phyloP scores from a whole-genome alignment of 2,329 filamentous ascomycete genomes.

The Chaetomium sp. region DNA sequence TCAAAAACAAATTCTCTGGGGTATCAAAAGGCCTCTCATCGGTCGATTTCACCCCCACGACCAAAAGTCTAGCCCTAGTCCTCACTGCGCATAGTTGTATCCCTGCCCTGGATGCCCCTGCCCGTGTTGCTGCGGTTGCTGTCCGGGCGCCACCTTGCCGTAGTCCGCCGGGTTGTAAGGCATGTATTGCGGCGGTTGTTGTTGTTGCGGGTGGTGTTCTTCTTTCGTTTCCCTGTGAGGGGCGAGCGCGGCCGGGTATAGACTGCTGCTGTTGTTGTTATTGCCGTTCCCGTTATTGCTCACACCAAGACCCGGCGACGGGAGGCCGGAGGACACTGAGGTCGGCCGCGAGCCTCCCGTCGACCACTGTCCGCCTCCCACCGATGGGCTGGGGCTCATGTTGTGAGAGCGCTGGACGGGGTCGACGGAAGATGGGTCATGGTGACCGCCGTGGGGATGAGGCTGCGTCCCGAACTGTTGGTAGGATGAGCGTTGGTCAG shows the following conservation, averaged over 20 bases:
- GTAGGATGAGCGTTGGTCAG: slow-evolving; percentile 14
- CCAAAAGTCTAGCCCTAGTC: background rate
- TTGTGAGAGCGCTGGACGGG: slow-evolving; percentile 14
- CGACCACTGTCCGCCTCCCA: slow-evolving; percentile 35
- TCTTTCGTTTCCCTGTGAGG: slow-evolving; percentile 43
- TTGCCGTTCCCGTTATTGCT: slow-evolving; percentile 9
- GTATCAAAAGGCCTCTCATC: background rate
- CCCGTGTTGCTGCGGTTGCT: slow-evolving; percentile 14
- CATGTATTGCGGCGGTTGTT: slow-evolving; percentile 20
- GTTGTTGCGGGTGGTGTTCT: slow-evolving; percentile 33
- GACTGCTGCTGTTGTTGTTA: too few species aligned
- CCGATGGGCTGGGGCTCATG: slow-evolving; percentile 16
- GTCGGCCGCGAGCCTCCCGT: slow-evolving; percentile 28
- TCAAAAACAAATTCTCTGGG: background rate
- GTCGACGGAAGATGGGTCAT: slow-evolving; percentile 22
- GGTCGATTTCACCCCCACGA: background rate
- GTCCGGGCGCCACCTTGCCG: slow-evolving; percentile 17
- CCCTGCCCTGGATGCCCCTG: slow-evolving; percentile 15
- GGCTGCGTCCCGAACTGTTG: too few species aligned
- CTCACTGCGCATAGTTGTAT: slow-evolving; percentile 13
- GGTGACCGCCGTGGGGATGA: slow-evolving; percentile 7
- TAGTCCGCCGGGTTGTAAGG: slow-evolving; percentile 38
- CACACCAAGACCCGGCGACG: slow-evolving; percentile 32
- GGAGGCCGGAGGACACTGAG: slow-evolving; percentile 32
- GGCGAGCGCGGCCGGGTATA: slow-evolving; percentile 38